Base-by-base conservation (phyloP, 75 land plant genomes). In the Sequoia sempervirens region DNA sequence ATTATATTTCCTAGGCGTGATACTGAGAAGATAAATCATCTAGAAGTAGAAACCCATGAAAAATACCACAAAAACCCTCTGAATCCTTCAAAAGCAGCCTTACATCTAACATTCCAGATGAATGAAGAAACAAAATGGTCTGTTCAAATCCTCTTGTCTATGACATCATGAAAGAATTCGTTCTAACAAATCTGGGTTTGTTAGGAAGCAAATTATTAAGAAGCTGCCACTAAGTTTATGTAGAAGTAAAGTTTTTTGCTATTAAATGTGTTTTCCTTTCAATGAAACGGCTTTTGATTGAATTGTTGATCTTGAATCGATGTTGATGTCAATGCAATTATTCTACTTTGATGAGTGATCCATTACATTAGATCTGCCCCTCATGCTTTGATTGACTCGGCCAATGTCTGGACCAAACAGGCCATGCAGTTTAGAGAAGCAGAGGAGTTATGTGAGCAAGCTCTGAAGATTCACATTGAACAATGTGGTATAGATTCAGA, bases 361-460 rank as follows among this genome's bases (percentile, higher is more conserved):
- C 28, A 28, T 68, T 68, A 20, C 68, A 26, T 64, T 23, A 3
- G 28, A 64, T 64, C n/a, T 64, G 7, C 4, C 68, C 68, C 68
- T 64, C 9, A 50, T 50, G 12, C 37, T 28, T 28, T 75, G 78
- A 43, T 20, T 28, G 38, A 20, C 28, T 79, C 20, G 46, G 46
- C 26, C 30, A 79, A 34, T 79, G 80, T 79, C 80, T 79, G 80
- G 38, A 20, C 46, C 7, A 15, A 79, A 79, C 88, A 88, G 89
- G 88, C 85, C 64, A 41, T 87, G 89, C 83, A 89, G 47, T 87
- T 89, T 74, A 45, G 45, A 32, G 86, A 87, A 56, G 90, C 90
- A 37, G 81, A 83, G 86, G 84, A 80, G 74, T 40, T 89, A 79
- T 89, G 90, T 34, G 50, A 87, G 68, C 53, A 87, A 32, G 80